Percentiles rank a stretch among this genome's conserved stretches.
Conservation (phyloP, 192 early-diverging fungal species). For the Entrophospora sp. region DNA sequence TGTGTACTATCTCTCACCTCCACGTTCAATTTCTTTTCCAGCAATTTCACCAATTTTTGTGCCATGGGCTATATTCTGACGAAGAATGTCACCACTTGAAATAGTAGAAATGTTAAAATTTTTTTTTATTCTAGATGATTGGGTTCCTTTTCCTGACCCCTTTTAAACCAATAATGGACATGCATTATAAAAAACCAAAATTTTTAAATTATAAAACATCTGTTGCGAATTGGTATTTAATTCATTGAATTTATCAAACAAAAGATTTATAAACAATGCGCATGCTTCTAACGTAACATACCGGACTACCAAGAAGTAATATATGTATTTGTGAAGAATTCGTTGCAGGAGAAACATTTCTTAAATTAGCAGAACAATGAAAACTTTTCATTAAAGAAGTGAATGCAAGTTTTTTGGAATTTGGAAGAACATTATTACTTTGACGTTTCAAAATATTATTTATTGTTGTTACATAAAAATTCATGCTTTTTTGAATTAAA, state of each 20-base stretch:
- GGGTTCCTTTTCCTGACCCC: conserved; percentile 86
- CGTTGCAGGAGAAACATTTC: not conserved
- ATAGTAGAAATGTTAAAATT: conserved; percentile 59
- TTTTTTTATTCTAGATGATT: conserved; percentile 62
- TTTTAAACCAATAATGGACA: conserved; percentile 6
- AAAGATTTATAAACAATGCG: not conserved
- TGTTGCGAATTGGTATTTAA: not conserved
- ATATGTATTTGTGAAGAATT: conserved; percentile 41
- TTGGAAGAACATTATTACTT: no score
- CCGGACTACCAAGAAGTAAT: conserved; percentile 68
- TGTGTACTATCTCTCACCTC: conserved; percentile 2
- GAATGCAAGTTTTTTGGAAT: no score
- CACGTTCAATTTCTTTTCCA: conserved; percentile 41
- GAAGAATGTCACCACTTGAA: conserved; percentile 79
- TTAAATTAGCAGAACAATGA: not conserved
- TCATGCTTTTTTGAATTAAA: no score
- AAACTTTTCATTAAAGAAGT: not conserved
- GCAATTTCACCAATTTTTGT: conserved; percentile 54
- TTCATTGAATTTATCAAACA: not conserved
- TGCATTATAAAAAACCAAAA: not conserved
- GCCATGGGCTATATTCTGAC: conserved; percentile 64
- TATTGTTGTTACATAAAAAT: no score
- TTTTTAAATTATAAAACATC: not conserved
- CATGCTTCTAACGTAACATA: conserved; percentile 33
- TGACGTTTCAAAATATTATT: no score